phyloP scores from a whole-genome alignment of 305 asterid species.

The Solanum hybrid region DNA sequence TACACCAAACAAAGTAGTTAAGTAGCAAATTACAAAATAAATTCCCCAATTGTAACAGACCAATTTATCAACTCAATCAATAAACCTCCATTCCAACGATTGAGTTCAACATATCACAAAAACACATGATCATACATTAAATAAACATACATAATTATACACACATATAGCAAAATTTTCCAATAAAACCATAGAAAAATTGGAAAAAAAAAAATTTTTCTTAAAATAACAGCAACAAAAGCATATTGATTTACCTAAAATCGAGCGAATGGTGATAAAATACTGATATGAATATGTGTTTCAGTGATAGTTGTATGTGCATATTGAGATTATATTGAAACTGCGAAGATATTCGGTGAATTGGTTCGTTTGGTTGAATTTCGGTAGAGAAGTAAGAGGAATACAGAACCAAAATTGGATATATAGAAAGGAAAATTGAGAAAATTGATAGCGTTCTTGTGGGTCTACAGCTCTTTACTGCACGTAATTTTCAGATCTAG shows the following conservation, averaged over 20 bases:
- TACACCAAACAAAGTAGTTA: background rate
- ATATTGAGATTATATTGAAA: background rate
- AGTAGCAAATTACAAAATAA: background rate
- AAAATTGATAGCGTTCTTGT: background rate
- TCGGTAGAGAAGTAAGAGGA: background rate
- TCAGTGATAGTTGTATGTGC: background rate
- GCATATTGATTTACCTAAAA: background rate
- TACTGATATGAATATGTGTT: background rate
- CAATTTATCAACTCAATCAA: background rate
- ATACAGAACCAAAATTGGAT: background rate
- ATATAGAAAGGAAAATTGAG: background rate
- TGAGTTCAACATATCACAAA: background rate
- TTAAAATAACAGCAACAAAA: background rate
- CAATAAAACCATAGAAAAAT: background rate
- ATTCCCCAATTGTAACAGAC: background rate
- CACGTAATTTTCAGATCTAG: background rate
- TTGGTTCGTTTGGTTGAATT: background rate
- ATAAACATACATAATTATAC: background rate
- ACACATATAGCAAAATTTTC: background rate
- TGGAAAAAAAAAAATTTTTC: background rate
- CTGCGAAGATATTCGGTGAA: background rate
- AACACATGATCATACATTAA: background rate
- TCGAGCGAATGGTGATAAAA: background rate
- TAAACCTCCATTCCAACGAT: background rate
- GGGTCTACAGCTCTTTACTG: background rate